Conservation (phyloP, 73 alveolate genomes). For the Paramecium octaurelia region DNA sequence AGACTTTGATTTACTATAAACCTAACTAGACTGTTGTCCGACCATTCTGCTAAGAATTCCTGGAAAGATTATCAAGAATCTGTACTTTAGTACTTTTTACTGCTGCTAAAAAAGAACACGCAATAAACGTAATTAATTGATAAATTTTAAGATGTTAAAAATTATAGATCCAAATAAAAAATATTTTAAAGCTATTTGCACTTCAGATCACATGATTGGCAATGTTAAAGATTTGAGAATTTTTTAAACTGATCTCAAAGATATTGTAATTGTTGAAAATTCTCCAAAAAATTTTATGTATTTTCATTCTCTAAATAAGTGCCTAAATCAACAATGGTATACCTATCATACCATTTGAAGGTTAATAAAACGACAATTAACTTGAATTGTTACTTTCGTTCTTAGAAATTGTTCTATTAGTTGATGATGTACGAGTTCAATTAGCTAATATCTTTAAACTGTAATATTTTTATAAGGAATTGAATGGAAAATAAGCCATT, state of each 20-base stretch:
- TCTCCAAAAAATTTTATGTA: slow-evolving; percentile 8
- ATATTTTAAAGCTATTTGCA: background rate
- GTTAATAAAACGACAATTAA: background rate
- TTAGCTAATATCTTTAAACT: background rate
- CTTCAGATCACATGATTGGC: background rate
- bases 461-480: background rate
- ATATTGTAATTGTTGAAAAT: slow-evolving; percentile 20
- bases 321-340: slow-evolving; percentile 26
- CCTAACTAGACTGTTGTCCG: background rate
- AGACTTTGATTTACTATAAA: background rate
- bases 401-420: background rate
- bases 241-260: background rate
- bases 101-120: background rate
- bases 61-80: background rate
- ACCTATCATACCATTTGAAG: slow-evolving; percentile 6
- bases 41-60: background rate
- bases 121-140: slow-evolving; percentile 29
- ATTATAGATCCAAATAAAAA: slow-evolving; percentile 33
- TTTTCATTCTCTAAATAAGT: background rate
- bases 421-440: background rate
- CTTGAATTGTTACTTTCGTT: background rate
- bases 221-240: slow-evolving; percentile 1
- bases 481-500: background rate
- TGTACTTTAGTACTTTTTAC: background rate
- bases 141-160: background rate